phyloP scores from a whole-genome alignment of 2,329 filamentous ascomycete species.

The Monilinia aucupariae region DNA sequence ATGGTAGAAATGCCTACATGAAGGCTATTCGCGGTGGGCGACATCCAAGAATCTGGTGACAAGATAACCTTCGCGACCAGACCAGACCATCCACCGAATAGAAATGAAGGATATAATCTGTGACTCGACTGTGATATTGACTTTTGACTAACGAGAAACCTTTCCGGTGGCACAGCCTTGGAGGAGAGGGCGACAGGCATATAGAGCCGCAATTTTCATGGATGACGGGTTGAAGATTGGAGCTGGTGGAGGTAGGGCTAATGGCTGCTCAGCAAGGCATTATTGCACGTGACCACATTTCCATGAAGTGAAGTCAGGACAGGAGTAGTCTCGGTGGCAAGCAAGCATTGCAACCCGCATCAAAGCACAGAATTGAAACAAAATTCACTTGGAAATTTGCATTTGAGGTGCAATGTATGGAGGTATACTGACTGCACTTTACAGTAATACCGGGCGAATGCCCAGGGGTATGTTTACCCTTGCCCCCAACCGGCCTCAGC shows the following conservation, averaged over 20 bases:
- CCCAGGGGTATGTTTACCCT: too few relatives aligned
- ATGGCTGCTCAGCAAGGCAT: neutral
- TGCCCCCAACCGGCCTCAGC: too few relatives aligned
- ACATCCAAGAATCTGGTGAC: neutral
- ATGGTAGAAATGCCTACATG: neutral
- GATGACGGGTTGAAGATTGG: neutral
- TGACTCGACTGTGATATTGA: neutral
- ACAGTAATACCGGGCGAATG: too few relatives aligned
- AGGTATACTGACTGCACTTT: too few relatives aligned
- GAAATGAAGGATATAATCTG: neutral
- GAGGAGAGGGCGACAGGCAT: slow-evolving; percentile 1
- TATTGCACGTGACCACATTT: neutral
- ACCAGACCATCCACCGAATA: neutral
- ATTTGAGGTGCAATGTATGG: too few relatives aligned
- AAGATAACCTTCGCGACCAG: neutral
- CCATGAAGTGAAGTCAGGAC: too few relatives aligned
- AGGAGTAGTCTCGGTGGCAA: too few relatives aligned
- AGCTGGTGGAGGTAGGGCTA: neutral
- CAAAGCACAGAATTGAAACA: too few relatives aligned
- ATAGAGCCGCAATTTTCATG: neutral
- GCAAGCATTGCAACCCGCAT: too few relatives aligned
- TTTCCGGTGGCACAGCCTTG: neutral
- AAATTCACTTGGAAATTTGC: too few relatives aligned
- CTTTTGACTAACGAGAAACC: neutral
- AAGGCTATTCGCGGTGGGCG: neutral